Evolutionary conservation across 441 rosid species (phyloP).

Genomic region (Metrosideros polymorpha): DNA sequence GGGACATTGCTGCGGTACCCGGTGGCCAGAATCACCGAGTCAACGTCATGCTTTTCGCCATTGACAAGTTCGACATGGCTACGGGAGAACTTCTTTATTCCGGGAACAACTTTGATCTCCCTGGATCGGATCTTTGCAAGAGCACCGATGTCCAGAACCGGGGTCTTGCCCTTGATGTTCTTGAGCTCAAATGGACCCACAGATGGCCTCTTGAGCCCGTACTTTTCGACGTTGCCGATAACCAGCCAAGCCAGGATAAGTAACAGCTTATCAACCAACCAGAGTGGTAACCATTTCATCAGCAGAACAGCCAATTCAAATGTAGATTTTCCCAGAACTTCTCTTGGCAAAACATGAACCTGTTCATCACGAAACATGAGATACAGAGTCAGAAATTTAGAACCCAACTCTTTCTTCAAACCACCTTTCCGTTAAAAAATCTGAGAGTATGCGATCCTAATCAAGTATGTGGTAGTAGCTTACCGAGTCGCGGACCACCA

Average conservation of each 20-base stretch:
- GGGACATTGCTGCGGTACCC: slow-evolving; percentile 88
- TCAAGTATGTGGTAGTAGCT: background rate
- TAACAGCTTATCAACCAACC: slow-evolving; percentile 57
- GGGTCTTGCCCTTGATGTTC: slow-evolving; percentile 57
- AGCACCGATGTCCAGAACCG: slow-evolving; percentile 77
- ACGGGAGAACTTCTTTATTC: slow-evolving; percentile 41
- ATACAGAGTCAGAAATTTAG: background rate
- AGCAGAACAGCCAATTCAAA: slow-evolving; percentile 38
- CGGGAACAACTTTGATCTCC: slow-evolving; percentile 55
- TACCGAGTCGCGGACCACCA: slow-evolving; percentile 67
- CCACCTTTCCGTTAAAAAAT: background rate
- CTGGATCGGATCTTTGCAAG: slow-evolving; percentile 53
- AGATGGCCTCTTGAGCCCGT: slow-evolving; percentile 45
- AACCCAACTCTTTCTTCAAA: background rate
- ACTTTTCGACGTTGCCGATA: slow-evolving; percentile 35
- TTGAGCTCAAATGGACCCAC: slow-evolving; percentile 66
- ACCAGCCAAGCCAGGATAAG: slow-evolving; percentile 41
- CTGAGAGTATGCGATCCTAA: background rate
- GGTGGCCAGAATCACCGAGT: slow-evolving; percentile 57
- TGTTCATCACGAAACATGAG: slow-evolving; percentile 2
- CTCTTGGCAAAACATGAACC: slow-evolving; percentile 72
- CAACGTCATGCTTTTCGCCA: slow-evolving; percentile 42
- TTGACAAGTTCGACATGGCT: slow-evolving; percentile 52
- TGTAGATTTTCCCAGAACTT: slow-evolving; percentile 51
- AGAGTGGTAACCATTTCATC: slow-evolving; percentile 49